A percentile compares a stretch with the other conserved stretches of the same genome.
phyloP scores from a whole-genome alignment of 345 rosid species.

The Citrus maxima region DNA sequence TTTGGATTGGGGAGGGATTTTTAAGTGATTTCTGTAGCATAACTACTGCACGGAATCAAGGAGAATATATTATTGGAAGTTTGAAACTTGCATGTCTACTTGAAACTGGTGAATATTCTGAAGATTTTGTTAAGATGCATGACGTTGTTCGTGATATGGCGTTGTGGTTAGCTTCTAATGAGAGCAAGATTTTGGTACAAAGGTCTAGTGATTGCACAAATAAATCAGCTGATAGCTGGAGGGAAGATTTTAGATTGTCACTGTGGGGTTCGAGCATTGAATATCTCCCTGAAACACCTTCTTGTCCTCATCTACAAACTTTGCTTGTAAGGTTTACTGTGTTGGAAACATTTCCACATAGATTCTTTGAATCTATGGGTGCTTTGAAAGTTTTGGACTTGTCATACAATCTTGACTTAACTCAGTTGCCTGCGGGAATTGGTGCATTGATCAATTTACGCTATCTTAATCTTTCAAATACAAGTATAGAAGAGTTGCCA shows the following conservation, averaged over 20 bases:
- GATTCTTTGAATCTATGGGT: neutral
- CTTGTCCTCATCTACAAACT: conserved; percentile 3
- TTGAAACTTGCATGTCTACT: conserved; percentile 23
- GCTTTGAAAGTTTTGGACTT: conserved; percentile 3
- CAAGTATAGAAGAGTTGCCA: neutral
- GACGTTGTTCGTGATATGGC: conserved; percentile 27
- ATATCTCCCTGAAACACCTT: neutral
- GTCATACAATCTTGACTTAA: neutral
- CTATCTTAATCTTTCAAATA: conserved; percentile 17
- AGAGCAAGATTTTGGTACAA: neutral
- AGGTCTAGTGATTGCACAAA: neutral
- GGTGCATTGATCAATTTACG: neutral
- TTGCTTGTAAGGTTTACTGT: neutral
- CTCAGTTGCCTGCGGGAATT: neutral
- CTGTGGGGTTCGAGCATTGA: neutral
- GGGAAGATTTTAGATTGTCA: neutral
- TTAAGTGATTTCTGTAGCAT: neutral
- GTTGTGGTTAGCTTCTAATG: conserved; percentile 4
- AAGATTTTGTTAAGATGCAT: conserved; percentile 16
- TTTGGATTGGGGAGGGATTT: conserved; percentile 25
- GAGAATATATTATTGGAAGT: neutral
- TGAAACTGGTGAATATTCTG: conserved; percentile 1
- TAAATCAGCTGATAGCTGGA: neutral
- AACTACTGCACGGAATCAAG: neutral
- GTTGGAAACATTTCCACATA: neutral